Evolutionary conservation across 768 basidiomycete genomes (phyloP).

Genomic region (Mycena rosella): DNA sequence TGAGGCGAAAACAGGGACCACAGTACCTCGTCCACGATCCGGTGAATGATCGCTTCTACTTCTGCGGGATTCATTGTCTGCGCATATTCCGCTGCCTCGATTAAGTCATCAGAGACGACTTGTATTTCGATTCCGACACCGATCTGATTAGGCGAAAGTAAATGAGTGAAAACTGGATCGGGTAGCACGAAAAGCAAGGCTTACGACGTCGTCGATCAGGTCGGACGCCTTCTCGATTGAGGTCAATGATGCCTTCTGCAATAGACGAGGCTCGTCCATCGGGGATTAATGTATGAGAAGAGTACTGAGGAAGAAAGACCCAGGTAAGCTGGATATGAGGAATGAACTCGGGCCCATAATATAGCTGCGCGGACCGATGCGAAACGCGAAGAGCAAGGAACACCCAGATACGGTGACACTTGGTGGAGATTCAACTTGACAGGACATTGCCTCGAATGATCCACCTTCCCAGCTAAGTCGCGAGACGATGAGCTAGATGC

Average conservation of each 20-base stretch:
- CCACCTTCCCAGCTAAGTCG: not conserved
- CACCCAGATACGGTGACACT: slow-evolving; percentile 10
- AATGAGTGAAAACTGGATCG: not conserved
- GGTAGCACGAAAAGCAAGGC: not conserved
- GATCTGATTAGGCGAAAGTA: not conserved
- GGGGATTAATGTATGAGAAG: not conserved
- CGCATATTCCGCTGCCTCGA: slow-evolving; percentile 25
- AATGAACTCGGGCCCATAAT: not conserved
- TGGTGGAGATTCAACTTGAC: not conserved
- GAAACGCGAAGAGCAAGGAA: not conserved
- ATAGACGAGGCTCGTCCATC: not conserved
- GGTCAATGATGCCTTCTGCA: slow-evolving; percentile 2
- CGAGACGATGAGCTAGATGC: not conserved
- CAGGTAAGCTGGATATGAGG: not conserved
- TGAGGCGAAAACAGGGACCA: not conserved
- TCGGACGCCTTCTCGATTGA: slow-evolving; percentile 4
- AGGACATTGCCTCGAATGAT: slow-evolving; percentile 5
- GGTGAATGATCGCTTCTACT: slow-evolving; percentile 32
- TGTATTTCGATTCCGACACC: slow-evolving; percentile 17
- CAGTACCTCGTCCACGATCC: slow-evolving; percentile 33
- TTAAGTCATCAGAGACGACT: slow-evolving; percentile 17
- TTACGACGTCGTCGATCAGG: slow-evolving; percentile 7
- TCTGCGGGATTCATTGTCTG: slow-evolving; percentile 31
- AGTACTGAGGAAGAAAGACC: not conserved
- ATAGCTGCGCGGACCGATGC: not conserved